These are phyloP conservation scores for Phytopythium montanum DNA, from an alignment of 352 stramenopile species.

Conservation along the genomic window DNA sequence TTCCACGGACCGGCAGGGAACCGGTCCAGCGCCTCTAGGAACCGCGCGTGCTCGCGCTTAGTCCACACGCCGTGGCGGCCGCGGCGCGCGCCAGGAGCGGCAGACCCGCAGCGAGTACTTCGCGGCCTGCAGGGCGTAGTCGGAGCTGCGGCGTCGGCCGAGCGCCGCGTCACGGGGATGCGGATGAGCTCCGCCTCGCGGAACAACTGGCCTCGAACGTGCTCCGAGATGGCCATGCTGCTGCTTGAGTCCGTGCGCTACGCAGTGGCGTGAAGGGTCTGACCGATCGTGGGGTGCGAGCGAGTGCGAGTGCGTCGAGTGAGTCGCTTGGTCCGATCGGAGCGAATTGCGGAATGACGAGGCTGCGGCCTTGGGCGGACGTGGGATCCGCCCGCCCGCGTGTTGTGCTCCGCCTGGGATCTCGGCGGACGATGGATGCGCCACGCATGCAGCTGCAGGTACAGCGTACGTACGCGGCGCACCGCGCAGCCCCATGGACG, in stretches of 20 bases:
- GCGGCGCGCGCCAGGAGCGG: background rate
- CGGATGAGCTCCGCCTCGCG: constrained; percentile 21
- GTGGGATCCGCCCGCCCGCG: background rate
- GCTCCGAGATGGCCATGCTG: constrained; percentile 30
- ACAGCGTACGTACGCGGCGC: background rate
- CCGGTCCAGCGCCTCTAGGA: constrained; percentile 44
- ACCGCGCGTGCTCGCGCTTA: constrained; percentile 38
- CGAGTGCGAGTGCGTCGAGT: background rate
- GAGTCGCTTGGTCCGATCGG: background rate
- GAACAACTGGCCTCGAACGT: constrained; percentile 31
- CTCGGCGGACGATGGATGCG: background rate
- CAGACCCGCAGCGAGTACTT: background rate
- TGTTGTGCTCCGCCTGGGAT: constrained; percentile 1
- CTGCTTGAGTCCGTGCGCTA: background rate
- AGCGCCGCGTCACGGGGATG: constrained; percentile 21
- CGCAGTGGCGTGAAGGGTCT: background rate
- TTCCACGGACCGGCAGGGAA: constrained; percentile 50
- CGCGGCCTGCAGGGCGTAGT: constrained; percentile 11
- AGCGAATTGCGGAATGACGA: constrained; percentile 1
- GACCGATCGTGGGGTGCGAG: no score
- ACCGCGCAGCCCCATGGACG: background rate
- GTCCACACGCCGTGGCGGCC: constrained; percentile 31
- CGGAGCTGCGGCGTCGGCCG: background rate
- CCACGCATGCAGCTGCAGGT: background rate
- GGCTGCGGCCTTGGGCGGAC: background rate